Conservation (phyloP, 2,329 filamentous ascomycete species). For the Ilyonectria destructans region DNA sequence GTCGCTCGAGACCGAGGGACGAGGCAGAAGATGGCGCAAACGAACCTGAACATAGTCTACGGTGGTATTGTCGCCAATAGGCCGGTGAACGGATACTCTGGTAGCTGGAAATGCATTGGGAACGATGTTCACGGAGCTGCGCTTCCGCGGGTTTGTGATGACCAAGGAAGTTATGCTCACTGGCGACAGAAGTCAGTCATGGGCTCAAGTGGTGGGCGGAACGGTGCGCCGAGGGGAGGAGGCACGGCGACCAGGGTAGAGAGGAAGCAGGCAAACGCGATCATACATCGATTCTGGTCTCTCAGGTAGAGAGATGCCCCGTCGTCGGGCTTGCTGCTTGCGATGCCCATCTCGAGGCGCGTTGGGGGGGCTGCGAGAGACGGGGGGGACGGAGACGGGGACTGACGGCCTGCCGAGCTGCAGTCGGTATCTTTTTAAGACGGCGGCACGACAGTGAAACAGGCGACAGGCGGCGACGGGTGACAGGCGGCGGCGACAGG, state of each 20-base stretch:
- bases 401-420: constrained; percentile 45
- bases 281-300: constrained; percentile 92
- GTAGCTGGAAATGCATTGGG: constrained; percentile 93
- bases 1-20: constrained; percentile 27
- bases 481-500: constrained; percentile 37
- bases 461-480: constrained; percentile 31
- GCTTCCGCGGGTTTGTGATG: constrained; percentile 85
- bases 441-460: constrained; percentile 42
- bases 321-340: constrained; percentile 91
- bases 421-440: constrained; percentile 50
- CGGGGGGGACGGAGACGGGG: constrained; percentile 36
- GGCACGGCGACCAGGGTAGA: constrained; percentile 34
- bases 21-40: constrained; percentile 44
- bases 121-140: constrained; percentile 81
- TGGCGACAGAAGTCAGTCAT: constrained; percentile 58
- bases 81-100: constrained; percentile 81
- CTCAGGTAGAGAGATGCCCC: constrained; percentile 85
- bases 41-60: constrained; percentile 94
- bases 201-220: constrained; percentile 1
- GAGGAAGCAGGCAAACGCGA: constrained; percentile 37
- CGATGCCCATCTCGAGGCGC: constrained; percentile 84
- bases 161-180: constrained; percentile 90
- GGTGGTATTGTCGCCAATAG: constrained; percentile 80
- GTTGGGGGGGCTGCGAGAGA: constrained; percentile 39
- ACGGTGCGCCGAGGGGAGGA: constrained; percentile 5